These are phyloP conservation scores for Lipomyces spencermartinsiae DNA, from an alignment of 805 yeast species.

Conservation along the genomic window DNA sequence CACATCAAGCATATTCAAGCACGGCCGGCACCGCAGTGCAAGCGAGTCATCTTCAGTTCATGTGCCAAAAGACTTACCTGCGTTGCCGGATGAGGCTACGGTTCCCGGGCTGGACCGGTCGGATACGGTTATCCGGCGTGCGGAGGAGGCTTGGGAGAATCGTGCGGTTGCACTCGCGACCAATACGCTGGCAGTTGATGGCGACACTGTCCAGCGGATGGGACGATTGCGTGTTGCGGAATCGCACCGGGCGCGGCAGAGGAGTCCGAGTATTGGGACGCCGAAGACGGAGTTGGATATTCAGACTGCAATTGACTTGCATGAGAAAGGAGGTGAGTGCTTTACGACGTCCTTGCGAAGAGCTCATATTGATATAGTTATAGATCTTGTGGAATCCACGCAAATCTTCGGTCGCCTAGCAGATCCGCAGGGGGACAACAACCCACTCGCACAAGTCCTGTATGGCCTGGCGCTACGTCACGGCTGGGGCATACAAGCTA, in stretches of 20 bases:
- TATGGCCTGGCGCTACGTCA: constrained; percentile 45
- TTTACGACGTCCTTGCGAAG: not conserved
- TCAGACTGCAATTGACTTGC: constrained; percentile 43
- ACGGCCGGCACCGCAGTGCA: not conserved
- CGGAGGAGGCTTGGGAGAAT: constrained; percentile 20
- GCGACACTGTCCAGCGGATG: not conserved
- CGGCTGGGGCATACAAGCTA: constrained; percentile 44
- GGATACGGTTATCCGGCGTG: not conserved
- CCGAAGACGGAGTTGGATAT: constrained; percentile 32
- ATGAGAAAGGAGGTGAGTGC: constrained; percentile 38
- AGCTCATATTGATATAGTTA: constrained; percentile 20
- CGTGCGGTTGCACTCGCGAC: constrained; percentile 24
- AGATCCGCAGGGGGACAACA: constrained; percentile 37
- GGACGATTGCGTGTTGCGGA: not conserved
- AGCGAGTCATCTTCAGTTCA: constrained; percentile 8
- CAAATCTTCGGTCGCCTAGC: constrained; percentile 40
- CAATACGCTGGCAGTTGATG: constrained; percentile 8
- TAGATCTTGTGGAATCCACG: constrained; percentile 32
- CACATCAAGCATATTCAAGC: not conserved
- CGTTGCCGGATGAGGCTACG: constrained; percentile 3
- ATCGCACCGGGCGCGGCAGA: not conserved
- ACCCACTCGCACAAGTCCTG: constrained; percentile 45
- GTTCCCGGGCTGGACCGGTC: not conserved
- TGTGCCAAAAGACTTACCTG: constrained; percentile 15
- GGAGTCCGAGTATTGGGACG: constrained; percentile 11